phyloP scores from a whole-genome alignment of 306 rosid genomes.

The Aeschynomene evenia region DNA sequence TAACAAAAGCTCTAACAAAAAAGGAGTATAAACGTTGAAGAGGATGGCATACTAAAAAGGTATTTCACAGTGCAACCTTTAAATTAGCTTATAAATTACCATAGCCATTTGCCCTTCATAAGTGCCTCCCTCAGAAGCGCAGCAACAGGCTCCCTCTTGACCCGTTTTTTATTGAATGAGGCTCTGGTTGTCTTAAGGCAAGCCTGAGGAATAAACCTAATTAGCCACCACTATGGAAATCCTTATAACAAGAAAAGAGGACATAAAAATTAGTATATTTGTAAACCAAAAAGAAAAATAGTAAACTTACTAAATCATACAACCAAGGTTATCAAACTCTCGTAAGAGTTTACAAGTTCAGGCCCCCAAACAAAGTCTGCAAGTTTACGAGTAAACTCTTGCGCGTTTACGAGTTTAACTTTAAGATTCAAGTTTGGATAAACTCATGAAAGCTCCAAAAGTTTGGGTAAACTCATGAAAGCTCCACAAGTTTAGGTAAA shows the following conservation, averaged over 20 bases:
- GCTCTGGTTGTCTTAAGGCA: slow-evolving; percentile 59
- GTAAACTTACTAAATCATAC: background rate
- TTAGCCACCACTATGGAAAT: slow-evolving; percentile 29
- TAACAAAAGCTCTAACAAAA: background rate
- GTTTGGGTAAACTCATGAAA: too few relatives aligned
- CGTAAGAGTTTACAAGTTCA: too few relatives aligned
- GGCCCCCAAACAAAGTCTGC: too few relatives aligned
- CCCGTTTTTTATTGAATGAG: slow-evolving; percentile 66
- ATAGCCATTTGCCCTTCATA: slow-evolving; percentile 85
- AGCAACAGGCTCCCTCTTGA: slow-evolving; percentile 76
- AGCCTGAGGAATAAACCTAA: slow-evolving; percentile 58
- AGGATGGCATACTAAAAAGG: slow-evolving; percentile 20
- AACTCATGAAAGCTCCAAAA: too few relatives aligned
- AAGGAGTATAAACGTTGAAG: background rate
- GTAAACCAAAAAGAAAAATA: too few relatives aligned
- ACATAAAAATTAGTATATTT: background rate
- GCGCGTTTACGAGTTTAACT: too few relatives aligned
- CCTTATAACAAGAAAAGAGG: background rate
- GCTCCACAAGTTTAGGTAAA: too few relatives aligned
- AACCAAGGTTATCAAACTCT: too few relatives aligned
- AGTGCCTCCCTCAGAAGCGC: slow-evolving; percentile 73
- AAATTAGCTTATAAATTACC: slow-evolving; percentile 56
- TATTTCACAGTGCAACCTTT: background rate
- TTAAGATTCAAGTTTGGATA: too few relatives aligned
- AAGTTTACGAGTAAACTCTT: too few relatives aligned